Base-by-base conservation (phyloP, 2,329 filamentous ascomycete species). In the Taxawa tesnikishii region DNA sequence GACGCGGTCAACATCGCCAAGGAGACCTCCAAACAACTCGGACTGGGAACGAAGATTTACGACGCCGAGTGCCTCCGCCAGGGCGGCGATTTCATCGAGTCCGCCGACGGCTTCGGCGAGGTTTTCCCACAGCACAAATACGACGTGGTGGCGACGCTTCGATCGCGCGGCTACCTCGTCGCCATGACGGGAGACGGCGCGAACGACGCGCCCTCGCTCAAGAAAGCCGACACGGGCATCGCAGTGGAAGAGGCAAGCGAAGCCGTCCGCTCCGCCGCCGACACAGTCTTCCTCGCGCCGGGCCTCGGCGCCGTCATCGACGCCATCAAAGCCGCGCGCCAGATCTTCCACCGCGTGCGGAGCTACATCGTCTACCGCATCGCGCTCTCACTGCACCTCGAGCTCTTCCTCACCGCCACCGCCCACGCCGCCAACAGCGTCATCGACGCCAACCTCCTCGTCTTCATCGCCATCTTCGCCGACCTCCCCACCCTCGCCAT, bases 291-390 rank as follows among this genome's bases (percentile, higher is more conserved):
- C 71, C 74, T 93, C 55, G 83, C 82, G 47, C 83, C 84, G 34
- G 85, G 84, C 67, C 76, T 93, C 41, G 85, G 83, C 59, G 82
- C 84, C 41, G 92, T 93, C 58, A 92, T 93, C 49, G 83, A 92
- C 56, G 83, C 84, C 39, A 72, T 93, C 47, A 93, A 93, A 68
- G 92, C 82, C 44, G 88, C 83, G 18, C 82, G 85, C 50, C 84
- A 92, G 59, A 93, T 94, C 58, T 93, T 93, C 70, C 84, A 93
- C 65, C 83, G 85, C 50, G 93, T 94, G 84, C 90, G 93, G 64
- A 81, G 84, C 38, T 94, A 93, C 66, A 83, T 94, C 44, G 81
- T 93, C 50, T 93, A 93, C 68, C 83, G 85, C 72, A 93, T 94
- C 51, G 84, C 85, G 29, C 65, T 94, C 50, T 93, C 84, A 11